Conservation (phyloP, 768 basidiomycete genomes). For the Daedalea quercina region DNA sequence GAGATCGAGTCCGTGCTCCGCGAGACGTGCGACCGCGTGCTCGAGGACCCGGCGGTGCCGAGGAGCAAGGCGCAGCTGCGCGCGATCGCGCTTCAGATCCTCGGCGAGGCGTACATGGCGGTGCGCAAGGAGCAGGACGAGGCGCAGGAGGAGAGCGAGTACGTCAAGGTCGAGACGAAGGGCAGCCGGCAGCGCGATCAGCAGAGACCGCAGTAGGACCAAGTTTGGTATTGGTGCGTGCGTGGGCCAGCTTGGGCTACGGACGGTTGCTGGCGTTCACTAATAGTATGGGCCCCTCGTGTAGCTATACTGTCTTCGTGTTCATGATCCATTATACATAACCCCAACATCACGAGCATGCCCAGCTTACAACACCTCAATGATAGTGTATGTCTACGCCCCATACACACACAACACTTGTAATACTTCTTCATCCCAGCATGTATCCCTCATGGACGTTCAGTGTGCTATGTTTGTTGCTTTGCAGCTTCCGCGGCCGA, state of each 20-base stretch:
- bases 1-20: constrained; percentile 86
- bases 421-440: not conserved
- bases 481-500: not conserved
- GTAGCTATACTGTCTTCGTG: not conserved
- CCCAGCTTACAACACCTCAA: no score
- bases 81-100: constrained; percentile 76
- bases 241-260: no score
- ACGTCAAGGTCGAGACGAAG: constrained; percentile 77
- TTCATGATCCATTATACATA: no score
- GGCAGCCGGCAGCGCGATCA: constrained; percentile 43
- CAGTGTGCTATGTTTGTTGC: not conserved
- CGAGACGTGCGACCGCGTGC: constrained; percentile 80
- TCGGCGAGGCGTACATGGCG: constrained; percentile 71
- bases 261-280: no score
- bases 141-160: constrained; percentile 61
- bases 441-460: not conserved
- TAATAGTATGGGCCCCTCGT: not conserved
- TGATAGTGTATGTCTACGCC: no score
- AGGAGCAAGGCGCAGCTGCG: constrained; percentile 59
- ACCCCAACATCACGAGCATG: no score
- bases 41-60: constrained; percentile 49
- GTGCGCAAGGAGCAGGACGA: constrained; percentile 36
- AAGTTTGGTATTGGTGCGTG: not conserved
- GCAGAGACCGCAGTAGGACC: constrained; percentile 4
- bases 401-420: no score